Percentiles rank a stretch among this genome's conserved stretches.
phyloP scores from a whole-genome alignment of 345 rosid genomes.

The Bretschneidera sinensis region DNA sequence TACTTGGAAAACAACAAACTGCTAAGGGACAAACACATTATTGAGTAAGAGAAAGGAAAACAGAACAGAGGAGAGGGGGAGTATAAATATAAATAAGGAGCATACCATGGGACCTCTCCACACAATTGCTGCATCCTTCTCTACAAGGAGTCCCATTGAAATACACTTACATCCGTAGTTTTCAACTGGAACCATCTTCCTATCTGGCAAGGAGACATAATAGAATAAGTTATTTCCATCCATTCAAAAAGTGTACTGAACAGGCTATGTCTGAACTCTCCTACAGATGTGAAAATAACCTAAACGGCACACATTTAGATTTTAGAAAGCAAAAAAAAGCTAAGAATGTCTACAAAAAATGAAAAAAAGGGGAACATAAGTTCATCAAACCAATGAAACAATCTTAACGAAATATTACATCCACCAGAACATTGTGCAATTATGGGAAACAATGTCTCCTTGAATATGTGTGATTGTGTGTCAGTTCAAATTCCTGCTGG shows the following conservation, averaged over 20 bases:
- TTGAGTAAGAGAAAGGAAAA: not conserved
- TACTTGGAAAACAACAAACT: not conserved
- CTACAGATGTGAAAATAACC: too few relatives aligned
- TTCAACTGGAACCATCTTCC: constrained; percentile 87
- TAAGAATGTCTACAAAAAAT: not conserved
- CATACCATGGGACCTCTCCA: constrained; percentile 98
- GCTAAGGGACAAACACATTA: not conserved
- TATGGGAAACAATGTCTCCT: too few relatives aligned
- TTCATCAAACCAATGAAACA: not conserved
- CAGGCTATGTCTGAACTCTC: too few relatives aligned
- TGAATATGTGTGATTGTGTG: too few relatives aligned
- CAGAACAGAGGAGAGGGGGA: not conserved
- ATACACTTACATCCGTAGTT: constrained; percentile 84
- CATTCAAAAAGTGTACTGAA: not conserved
- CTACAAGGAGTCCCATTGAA: constrained; percentile 94
- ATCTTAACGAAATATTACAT: not conserved
- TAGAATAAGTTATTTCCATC: not conserved
- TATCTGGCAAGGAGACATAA: constrained; percentile 35
- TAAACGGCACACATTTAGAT: too few relatives aligned
- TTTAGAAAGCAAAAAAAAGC: too few relatives aligned
- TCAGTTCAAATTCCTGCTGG: too few relatives aligned
- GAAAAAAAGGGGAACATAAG: too few relatives aligned
- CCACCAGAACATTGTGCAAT: too few relatives aligned
- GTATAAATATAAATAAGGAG: too few relatives aligned
- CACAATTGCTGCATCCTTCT: constrained; percentile 79